These are phyloP conservation scores for Geotrichum ghanense DNA, from an alignment of 805 yeast genomes.

Conservation along the genomic window DNA sequence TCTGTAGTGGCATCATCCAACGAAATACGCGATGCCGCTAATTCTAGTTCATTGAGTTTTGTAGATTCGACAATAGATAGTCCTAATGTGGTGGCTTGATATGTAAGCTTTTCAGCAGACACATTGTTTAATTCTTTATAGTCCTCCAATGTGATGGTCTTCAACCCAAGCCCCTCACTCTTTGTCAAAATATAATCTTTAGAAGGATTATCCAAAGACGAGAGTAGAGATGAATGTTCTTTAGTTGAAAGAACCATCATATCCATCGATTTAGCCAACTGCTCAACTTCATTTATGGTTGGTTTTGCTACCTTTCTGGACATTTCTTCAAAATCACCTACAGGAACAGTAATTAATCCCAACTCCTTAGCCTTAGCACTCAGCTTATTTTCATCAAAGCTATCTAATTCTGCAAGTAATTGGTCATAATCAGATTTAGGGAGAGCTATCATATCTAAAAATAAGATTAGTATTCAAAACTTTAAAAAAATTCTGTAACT, in stretches of 20 bases:
- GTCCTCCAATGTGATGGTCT: constrained; percentile 9
- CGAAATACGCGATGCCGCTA: background rate
- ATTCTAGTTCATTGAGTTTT: background rate
- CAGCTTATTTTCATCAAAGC: background rate
- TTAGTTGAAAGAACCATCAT: constrained; percentile 24
- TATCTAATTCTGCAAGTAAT: background rate
- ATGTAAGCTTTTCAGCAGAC: background rate
- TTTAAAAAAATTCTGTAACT: too few relatives aligned
- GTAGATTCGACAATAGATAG: constrained; percentile 9
- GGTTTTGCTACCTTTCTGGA: constrained; percentile 10
- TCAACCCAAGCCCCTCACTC: constrained; percentile 7
- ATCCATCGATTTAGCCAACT: background rate
- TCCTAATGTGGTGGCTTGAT: constrained; percentile 6
- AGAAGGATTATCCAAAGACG: constrained; percentile 12
- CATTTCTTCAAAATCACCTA: constrained; percentile 9
- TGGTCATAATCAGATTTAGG: constrained; percentile 10
- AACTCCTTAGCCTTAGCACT: constrained; percentile 6
- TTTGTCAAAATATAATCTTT: constrained; percentile 8
- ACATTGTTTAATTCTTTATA: constrained; percentile 1
- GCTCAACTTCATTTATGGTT: constrained; percentile 4
- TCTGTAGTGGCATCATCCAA: background rate
- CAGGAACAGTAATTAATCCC: constrained; percentile 1
- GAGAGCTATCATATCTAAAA: constrained; percentile 9
- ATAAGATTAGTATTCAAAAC: too few relatives aligned
- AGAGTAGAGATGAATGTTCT: constrained; percentile 19